A percentile compares a stretch with the other conserved stretches of the same genome.
phyloP scores from a whole-genome alignment of 441 rosid genomes.

The Aquilaria agallochum region DNA sequence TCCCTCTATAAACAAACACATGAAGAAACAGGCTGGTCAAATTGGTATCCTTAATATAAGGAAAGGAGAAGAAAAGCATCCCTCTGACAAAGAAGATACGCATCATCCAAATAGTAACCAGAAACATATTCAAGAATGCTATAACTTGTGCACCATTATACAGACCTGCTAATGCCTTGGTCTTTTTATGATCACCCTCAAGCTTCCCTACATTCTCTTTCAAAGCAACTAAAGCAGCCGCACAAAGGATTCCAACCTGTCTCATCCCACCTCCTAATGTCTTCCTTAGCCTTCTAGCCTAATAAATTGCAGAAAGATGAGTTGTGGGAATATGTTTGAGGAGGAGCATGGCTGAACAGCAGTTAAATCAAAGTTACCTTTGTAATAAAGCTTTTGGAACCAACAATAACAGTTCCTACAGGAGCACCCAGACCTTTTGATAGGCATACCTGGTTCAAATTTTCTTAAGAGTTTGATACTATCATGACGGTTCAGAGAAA shows the following conservation, averaged over 20 bases:
- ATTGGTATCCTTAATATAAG: too few relatives aligned
- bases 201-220: conserved; percentile 68
- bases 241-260: conserved; percentile 77
- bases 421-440: conserved; percentile 97
- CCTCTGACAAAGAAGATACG: neutral
- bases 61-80: conserved; percentile 1
- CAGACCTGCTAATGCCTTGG: conserved; percentile 75
- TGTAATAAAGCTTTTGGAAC: conserved; percentile 68
- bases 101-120: neutral
- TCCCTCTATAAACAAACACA: conserved; percentile 45
- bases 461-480: neutral
- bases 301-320: neutral
- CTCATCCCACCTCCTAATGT: conserved; percentile 98
- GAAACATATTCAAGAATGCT: too few relatives aligned
- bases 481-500: neutral
- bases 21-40: too few relatives aligned
- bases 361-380: conserved; percentile 43
- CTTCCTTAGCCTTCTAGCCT: conserved; percentile 88
- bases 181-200: conserved; percentile 71
- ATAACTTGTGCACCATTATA: too few relatives aligned
- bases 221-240: conserved; percentile 80
- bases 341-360: neutral
- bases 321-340: neutral
- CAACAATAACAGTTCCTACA: conserved; percentile 84
- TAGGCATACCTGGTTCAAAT: conserved; percentile 59